Conservation (phyloP, 2,329 filamentous ascomycete genomes). For the Didymella exigua region DNA sequence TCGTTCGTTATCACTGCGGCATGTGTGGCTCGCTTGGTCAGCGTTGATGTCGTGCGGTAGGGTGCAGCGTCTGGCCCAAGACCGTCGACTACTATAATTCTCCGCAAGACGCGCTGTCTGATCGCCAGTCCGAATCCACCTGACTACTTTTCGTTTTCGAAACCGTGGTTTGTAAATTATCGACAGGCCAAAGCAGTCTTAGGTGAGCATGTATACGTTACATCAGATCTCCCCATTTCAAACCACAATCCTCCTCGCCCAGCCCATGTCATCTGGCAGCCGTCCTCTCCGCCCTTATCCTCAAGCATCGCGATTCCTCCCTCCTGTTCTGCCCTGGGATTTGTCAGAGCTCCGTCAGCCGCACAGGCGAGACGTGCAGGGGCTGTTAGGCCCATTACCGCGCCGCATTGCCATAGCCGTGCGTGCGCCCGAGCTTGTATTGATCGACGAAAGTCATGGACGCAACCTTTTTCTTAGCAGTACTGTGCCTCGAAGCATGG, state of each 20-base stretch:
- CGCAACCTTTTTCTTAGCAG: slow-evolving; percentile 66
- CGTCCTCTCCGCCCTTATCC: slow-evolving; percentile 60
- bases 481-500: slow-evolving; percentile 54
- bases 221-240: slow-evolving; percentile 8
- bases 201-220: not conserved
- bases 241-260: slow-evolving; percentile 48
- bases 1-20: not conserved
- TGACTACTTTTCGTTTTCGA: not conserved
- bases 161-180: not conserved
- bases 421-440: slow-evolving; percentile 70
- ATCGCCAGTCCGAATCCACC: not conserved
- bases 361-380: slow-evolving; percentile 7
- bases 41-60: slow-evolving; percentile 5
- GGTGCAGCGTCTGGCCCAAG: slow-evolving; percentile 5
- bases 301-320: slow-evolving; percentile 50
- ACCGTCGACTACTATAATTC: not conserved
- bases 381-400: slow-evolving; percentile 2
- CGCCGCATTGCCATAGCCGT: slow-evolving; percentile 52
- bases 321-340: slow-evolving; percentile 49
- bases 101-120: slow-evolving; percentile 1
- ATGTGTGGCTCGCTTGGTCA: slow-evolving; percentile 1
- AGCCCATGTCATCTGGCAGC: slow-evolving; percentile 69
- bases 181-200: not conserved
- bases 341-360: slow-evolving; percentile 49
- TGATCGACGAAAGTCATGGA: slow-evolving; percentile 52